Evolutionary conservation across 1,284 basidiomycete genomes (phyloP).

Genomic region (Paramarasmius palmivorus): DNA sequence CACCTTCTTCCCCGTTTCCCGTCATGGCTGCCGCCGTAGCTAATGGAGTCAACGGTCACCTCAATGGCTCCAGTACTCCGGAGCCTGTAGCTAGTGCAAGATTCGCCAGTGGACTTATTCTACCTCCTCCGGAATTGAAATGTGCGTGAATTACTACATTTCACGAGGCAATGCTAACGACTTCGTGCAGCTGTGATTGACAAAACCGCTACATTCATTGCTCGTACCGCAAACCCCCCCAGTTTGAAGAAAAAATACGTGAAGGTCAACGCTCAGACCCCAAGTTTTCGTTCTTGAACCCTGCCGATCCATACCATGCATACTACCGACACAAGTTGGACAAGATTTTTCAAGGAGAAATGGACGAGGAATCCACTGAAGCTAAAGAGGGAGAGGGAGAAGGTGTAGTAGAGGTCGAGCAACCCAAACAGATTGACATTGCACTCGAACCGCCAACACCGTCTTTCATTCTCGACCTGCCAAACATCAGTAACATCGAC

Average conservation of each 20-base stretch:
- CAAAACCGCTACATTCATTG: conserved; percentile 93
- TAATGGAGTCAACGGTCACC: conserved; percentile 36
- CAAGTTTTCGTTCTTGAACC: conserved; percentile 95
- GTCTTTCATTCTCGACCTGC: conserved; percentile 88
- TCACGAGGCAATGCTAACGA: no score
- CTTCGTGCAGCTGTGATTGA: conserved; percentile 85
- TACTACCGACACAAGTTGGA: conserved; percentile 93
- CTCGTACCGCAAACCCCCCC: conserved; percentile 83
- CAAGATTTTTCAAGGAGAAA: conserved; percentile 73
- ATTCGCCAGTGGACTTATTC: conserved; percentile 83
- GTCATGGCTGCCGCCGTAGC: conserved; percentile 42
- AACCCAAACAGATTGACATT: conserved; percentile 42
- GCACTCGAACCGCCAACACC: conserved; percentile 82
- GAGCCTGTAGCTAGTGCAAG: conserved; percentile 34
- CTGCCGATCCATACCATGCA: conserved; percentile 93
- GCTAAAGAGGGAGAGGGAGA: conserved; percentile 46
- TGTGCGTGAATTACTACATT: conserved; percentile 48
- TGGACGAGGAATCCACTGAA: conserved; percentile 57
- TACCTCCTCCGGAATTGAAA: conserved; percentile 92
- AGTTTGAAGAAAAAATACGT: conserved; percentile 94
- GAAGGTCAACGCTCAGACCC: conserved; percentile 93
- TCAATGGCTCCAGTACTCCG: conserved; percentile 41
- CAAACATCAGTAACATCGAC: conserved; percentile 89
- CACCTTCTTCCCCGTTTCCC: conserved; percentile 4
- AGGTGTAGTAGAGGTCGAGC: conserved; percentile 32